Conservation (phyloP, 2,329 filamentous ascomycete species). For the Huntiella decipiens region DNA sequence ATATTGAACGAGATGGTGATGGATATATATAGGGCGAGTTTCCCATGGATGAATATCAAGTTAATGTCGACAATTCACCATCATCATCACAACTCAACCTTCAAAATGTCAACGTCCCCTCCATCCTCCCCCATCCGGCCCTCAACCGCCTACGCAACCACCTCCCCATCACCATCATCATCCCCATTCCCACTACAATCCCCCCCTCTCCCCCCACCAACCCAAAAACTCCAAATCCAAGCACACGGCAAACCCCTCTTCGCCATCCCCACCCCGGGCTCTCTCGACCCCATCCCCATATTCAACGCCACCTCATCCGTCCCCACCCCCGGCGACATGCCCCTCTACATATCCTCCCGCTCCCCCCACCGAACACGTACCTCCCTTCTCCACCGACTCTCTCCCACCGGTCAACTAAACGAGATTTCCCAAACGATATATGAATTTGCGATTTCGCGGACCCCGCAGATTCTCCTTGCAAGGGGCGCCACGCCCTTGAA, state of each 20-base stretch:
- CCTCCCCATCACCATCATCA: not conserved
- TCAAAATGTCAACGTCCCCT: not conserved
- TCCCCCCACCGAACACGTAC: slow-evolving; percentile 26
- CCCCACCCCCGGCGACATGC: slow-evolving; percentile 18
- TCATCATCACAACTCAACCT: too few relatives aligned
- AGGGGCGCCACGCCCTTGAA: too few relatives aligned
- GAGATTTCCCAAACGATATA: slow-evolving; percentile 34
- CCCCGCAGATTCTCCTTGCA: slow-evolving; percentile 24
- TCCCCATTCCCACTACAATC: not conserved
- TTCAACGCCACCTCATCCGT: slow-evolving; percentile 19
- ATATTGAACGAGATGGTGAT: too few relatives aligned
- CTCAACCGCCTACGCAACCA: not conserved
- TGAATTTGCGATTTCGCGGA: slow-evolving; percentile 33
- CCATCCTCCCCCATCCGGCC: not conserved
- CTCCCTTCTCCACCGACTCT: slow-evolving; percentile 24
- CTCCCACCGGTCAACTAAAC: slow-evolving; percentile 20
- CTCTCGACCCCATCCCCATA: slow-evolving; percentile 23
- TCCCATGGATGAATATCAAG: too few relatives aligned
- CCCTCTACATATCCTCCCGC: slow-evolving; percentile 33
- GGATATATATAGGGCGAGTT: too few relatives aligned
- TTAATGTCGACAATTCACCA: too few relatives aligned
- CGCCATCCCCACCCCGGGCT: slow-evolving; percentile 23
- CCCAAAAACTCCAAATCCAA: slow-evolving; percentile 29
- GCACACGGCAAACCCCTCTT: slow-evolving; percentile 24
- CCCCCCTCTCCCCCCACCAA: slow-evolving; percentile 16